phyloP scores from a whole-genome alignment of 352 stramenopile genomes.

The Achlya hypogyna region DNA sequence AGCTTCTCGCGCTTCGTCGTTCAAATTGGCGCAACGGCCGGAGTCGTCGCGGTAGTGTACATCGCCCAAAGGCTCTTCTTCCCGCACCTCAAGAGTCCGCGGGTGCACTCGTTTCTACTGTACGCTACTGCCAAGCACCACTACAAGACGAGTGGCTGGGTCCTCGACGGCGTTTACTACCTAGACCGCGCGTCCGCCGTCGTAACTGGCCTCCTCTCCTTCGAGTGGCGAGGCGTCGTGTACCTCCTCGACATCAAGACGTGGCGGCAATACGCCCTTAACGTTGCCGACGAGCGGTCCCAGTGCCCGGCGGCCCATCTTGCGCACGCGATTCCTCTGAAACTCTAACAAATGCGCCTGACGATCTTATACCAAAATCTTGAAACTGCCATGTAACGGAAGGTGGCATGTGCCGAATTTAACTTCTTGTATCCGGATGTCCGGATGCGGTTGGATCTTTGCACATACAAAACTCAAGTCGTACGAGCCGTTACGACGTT shows the following conservation, averaged over 20 bases:
- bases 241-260: slow-evolving; percentile 19
- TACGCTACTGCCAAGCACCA: slow-evolving; percentile 17
- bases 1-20: slow-evolving; percentile 3
- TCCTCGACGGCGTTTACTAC: slow-evolving; percentile 4
- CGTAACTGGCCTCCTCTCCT: slow-evolving; percentile 1
- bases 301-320: not conserved
- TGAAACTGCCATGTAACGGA: too few relatives aligned
- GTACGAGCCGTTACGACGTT: slow-evolving; percentile 1
- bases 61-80: not conserved
- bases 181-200: slow-evolving; percentile 10
- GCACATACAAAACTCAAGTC: slow-evolving; percentile 11
- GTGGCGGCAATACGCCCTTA: slow-evolving; percentile 1
- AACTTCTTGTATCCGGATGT: slow-evolving; percentile 5
- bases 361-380: not conserved
- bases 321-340: not conserved
- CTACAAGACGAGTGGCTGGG: not conserved
- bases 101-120: slow-evolving; percentile 2
- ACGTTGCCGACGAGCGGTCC: not conserved
- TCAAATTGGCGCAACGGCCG: not conserved
- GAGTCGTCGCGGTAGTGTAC: not conserved
- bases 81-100: not conserved
- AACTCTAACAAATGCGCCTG: not conserved
- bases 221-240: not conserved
- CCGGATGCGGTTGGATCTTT: slow-evolving; percentile 8
- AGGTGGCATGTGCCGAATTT: too few relatives aligned